These are phyloP conservation scores for Cordyceps cicadae DNA, from an alignment of 2,329 filamentous ascomycete species.

Conservation along the genomic window DNA sequence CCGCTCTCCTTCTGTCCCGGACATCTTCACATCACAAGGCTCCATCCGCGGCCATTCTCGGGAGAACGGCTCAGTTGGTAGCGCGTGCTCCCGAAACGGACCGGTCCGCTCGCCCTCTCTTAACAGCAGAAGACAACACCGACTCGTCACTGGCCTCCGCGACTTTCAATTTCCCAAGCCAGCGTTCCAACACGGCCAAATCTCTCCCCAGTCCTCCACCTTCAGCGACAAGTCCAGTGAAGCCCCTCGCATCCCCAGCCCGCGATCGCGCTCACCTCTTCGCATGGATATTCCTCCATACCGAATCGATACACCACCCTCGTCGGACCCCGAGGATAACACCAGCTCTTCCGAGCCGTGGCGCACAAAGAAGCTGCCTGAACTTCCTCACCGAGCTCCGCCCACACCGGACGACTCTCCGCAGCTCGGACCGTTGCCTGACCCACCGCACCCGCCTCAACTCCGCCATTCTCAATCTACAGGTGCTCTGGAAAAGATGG, in stretches of 20 bases:
- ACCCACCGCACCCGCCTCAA: slow-evolving; percentile 12
- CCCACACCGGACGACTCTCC: slow-evolving; percentile 29
- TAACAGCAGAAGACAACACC: slow-evolving; percentile 15
- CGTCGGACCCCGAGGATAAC: slow-evolving; percentile 27
- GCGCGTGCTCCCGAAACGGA: slow-evolving; percentile 13
- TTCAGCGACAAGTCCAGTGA: slow-evolving; percentile 18
- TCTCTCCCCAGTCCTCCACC: slow-evolving; percentile 18
- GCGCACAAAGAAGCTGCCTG: slow-evolving; percentile 22
- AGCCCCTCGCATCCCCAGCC: slow-evolving; percentile 19
- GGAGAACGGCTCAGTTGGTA: slow-evolving; percentile 12
- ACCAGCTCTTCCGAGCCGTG: slow-evolving; percentile 11
- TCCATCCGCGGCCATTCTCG: slow-evolving; percentile 10
- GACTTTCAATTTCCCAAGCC: slow-evolving; percentile 32
- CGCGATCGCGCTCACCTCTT: slow-evolving; percentile 19
- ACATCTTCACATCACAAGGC: slow-evolving; percentile 7
- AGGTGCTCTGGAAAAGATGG: slow-evolving; percentile 21
- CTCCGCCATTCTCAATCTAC: slow-evolving; percentile 22
- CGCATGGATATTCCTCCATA: slow-evolving; percentile 15
- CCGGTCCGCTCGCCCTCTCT: slow-evolving; percentile 22
- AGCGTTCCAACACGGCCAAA: slow-evolving; percentile 21
- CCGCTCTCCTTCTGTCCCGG: slow-evolving; percentile 18
- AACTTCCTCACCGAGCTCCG: slow-evolving; percentile 18
- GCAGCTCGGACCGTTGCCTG: slow-evolving; percentile 23
- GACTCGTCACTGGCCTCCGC: slow-evolving; percentile 22
- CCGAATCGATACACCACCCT: slow-evolving; percentile 26